Evolutionary conservation across 176 grass and related monocot species (phyloP).

Genomic region (Avena insularis): DNA sequence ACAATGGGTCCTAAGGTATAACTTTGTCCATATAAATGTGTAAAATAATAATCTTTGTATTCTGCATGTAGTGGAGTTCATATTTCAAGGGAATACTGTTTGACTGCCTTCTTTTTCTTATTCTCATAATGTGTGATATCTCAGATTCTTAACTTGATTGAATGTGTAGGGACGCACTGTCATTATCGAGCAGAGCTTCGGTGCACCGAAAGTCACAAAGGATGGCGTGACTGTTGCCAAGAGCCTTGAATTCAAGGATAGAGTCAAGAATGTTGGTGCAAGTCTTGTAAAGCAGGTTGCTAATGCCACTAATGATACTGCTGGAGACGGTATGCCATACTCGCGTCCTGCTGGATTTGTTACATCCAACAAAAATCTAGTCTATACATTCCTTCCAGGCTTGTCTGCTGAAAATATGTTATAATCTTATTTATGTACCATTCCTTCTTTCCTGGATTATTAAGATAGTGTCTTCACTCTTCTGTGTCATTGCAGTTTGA

Average conservation of each 20-base stretch:
- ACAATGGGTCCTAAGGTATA: slow-evolving; percentile 99
- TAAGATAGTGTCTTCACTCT: not conserved
- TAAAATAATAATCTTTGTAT: not conserved
- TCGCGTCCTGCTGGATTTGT: not conserved
- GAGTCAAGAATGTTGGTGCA: slow-evolving; percentile 90
- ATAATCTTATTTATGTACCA: not conserved
- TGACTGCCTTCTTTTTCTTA: not conserved
- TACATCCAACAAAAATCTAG: not conserved
- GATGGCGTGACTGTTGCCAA: slow-evolving; percentile 97
- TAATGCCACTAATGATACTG: slow-evolving; percentile 94
- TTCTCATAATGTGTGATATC: not conserved
- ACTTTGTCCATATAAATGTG: not conserved
- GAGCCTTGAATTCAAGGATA: slow-evolving; percentile 96
- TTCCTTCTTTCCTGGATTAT: not conserved
- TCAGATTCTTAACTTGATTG: not conserved
- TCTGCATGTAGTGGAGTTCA: not conserved
- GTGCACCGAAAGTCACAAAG: slow-evolving; percentile 98
- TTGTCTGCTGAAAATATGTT: not conserved
- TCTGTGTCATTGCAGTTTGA: not conserved
- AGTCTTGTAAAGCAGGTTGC: slow-evolving; percentile 99
- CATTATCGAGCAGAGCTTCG: slow-evolving; percentile 94
- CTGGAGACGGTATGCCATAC: slow-evolving; percentile 80
- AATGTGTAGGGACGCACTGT: slow-evolving; percentile 81
- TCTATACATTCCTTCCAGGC: not conserved
- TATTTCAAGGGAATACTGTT: slow-evolving; percentile 7